These are phyloP conservation scores for Ogataea paraovalis DNA, from an alignment of 805 yeast genomes.

Conservation along the genomic window DNA sequence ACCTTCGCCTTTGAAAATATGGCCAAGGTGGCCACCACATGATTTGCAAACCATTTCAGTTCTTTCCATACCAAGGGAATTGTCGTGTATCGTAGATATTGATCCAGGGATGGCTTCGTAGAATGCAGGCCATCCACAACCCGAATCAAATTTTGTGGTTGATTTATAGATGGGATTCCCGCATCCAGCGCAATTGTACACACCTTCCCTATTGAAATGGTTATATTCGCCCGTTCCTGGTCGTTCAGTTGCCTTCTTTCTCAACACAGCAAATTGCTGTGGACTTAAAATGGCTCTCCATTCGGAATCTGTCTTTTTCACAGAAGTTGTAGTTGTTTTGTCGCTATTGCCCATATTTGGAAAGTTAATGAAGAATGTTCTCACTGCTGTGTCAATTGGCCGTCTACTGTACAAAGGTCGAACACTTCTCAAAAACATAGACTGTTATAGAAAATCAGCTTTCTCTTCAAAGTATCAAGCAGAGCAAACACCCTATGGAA, in stretches of 20 bases:
- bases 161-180: slow-evolving; percentile 74
- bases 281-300: slow-evolving; percentile 81
- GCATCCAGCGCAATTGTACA: slow-evolving; percentile 86
- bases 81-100: slow-evolving; percentile 57
- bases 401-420: not conserved
- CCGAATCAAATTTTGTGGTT: slow-evolving; percentile 77
- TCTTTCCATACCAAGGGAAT: slow-evolving; percentile 69
- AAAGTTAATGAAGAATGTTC: not conserved
- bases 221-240: slow-evolving; percentile 63
- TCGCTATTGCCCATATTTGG: not conserved
- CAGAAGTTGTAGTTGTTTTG: slow-evolving; percentile 1
- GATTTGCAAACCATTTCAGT: slow-evolving; percentile 84
- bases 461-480: too few species aligned
- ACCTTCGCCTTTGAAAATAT: slow-evolving; percentile 92
- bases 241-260: slow-evolving; percentile 70
- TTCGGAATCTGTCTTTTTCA: slow-evolving; percentile 43
- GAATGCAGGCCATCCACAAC: slow-evolving; percentile 99
- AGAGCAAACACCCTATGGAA: too few species aligned
- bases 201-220: slow-evolving; percentile 49
- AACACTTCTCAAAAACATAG: not conserved
- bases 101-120: slow-evolving; percentile 86
- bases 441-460: too few species aligned
- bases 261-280: slow-evolving; percentile 70
- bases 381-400: not conserved
- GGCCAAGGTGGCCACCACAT: slow-evolving; percentile 96